Percentiles rank a stretch among this genome's conserved stretches.
These are phyloP conservation scores for Fusarium dimerum DNA, from an alignment of 2,329 filamentous ascomycete species.

Conservation along the genomic window DNA sequence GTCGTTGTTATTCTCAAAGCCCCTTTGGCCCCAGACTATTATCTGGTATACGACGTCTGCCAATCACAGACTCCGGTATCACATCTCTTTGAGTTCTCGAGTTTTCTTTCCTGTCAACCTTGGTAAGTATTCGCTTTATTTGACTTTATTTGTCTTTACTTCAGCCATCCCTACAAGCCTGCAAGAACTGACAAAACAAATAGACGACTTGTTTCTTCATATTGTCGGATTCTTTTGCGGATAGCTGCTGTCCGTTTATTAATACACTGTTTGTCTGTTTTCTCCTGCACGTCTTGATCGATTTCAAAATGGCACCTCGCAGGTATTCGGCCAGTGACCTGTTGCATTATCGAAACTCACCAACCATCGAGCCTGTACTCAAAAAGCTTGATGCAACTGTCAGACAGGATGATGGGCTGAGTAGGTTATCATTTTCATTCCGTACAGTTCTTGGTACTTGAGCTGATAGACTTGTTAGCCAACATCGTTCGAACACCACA, in stretches of 20 bases:
- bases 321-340: conserved; percentile 48
- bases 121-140: neutral
- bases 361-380: conserved; percentile 29
- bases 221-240: neutral
- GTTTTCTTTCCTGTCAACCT: neutral
- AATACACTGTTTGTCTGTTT: neutral
- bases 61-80: neutral
- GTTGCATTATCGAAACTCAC: conserved; percentile 36
- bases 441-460: neutral
- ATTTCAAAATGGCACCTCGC: conserved; percentile 43
- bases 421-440: conserved; percentile 31
- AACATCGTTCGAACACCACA: conserved; percentile 35
- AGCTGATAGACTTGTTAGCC: conserved; percentile 21
- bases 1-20: neutral
- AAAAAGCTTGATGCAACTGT: conserved; percentile 36
- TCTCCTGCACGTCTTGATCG: conserved; percentile 40
- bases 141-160: neutral
- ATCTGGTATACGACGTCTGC: neutral
- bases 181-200: neutral
- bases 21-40: neutral
- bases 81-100: neutral
- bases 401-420: conserved; percentile 41
- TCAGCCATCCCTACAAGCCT: neutral
- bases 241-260: neutral
- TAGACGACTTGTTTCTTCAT: neutral